These are phyloP conservation scores for Phytophthora tubulina DNA, from an alignment of 352 stramenopile species.

Conservation along the genomic window DNA sequence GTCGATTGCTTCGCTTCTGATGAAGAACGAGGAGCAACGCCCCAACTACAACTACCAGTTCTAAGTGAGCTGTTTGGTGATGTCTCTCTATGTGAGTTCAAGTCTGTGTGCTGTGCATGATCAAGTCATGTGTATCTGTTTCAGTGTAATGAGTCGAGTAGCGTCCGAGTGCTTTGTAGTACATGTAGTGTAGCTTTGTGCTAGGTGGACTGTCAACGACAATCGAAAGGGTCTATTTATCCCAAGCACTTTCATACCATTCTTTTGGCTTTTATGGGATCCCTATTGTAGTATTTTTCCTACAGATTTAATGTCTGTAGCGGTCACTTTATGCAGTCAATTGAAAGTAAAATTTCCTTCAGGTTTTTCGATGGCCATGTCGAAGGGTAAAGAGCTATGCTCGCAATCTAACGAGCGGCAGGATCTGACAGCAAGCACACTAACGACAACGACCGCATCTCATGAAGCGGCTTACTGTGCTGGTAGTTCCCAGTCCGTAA, in stretches of 20 bases:
- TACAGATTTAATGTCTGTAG: too few relatives aligned
- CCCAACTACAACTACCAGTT: constrained; percentile 43
- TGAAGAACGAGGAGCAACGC: constrained; percentile 38
- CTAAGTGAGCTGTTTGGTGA: constrained; percentile 21
- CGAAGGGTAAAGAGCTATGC: too few relatives aligned
- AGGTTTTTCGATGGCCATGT: too few relatives aligned
- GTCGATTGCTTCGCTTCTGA: constrained; percentile 69
- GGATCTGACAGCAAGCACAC: too few relatives aligned
- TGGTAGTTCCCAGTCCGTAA: too few relatives aligned
- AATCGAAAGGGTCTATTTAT: constrained; percentile 31
- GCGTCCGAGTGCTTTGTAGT: background rate
- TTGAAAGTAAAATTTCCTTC: too few relatives aligned
- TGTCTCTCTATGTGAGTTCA: constrained; percentile 23
- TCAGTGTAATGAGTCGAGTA: constrained; percentile 30
- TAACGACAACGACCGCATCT: too few relatives aligned
- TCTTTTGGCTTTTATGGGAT: too few relatives aligned
- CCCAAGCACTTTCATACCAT: constrained; percentile 4
- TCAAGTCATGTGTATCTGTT: constrained; percentile 14
- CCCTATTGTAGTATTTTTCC: too few relatives aligned
- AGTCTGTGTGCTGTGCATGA: constrained; percentile 21
- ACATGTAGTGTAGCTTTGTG: constrained; percentile 12
- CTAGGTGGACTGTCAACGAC: constrained; percentile 33
- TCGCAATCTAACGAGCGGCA: too few relatives aligned
- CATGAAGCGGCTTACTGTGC: too few relatives aligned
- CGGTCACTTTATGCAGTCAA: too few relatives aligned